Base-by-base conservation (phyloP, 2,329 filamentous ascomycete genomes). In the Chalaropsis ovoidea region DNA sequence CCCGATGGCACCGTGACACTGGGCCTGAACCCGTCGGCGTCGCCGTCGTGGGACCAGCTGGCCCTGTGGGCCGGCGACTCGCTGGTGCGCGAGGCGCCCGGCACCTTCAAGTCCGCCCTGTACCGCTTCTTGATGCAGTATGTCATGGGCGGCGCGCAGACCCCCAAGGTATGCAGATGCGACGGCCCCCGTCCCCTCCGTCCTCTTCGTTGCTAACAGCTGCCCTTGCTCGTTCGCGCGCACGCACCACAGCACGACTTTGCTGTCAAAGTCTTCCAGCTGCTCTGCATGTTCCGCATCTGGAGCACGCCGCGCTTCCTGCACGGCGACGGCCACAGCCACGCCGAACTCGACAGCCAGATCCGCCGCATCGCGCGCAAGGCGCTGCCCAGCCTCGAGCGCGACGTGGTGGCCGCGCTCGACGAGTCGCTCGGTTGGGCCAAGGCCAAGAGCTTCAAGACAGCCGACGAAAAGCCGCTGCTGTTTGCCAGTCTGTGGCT, bases 251-350 rank as follows among this genome's bases (percentile, higher is more conserved):
- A 79, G 77, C 73, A 76, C 68, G 72, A 74, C 35, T 73, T 80
- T 35, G 75, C 79, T 17, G 72, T 70, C 58, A 76, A 77, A 67
- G 77, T 80, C 45, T 76, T 79, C 67, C 73, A 74, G 62, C 75
- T 81, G 73, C 77, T 77, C 68, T 80, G 77, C 71, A 77, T 80
- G 73, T 81, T 80, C 71, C 76, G 74, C 67, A 79, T 81, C 68
- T 81, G 76, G 78, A 76, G 75, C 66, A 76, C 76, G 19, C 71
- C 73, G 6, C 73, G 72, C 0, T 79, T 81, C 67, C 75, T 73
- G 69, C 79, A 75, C 69, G 72, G 73, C 24, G 75, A 75, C 65
- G 63, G 61, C 31, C 15, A 62, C n/a, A 61, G 43, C 19, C 63
- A 67, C 43, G 56, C 63, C 11, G 47, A 60, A n/a, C 31, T 77